phyloP scores from a whole-genome alignment of 257 asterid species.

The Dorcoceras hygrometricum region DNA sequence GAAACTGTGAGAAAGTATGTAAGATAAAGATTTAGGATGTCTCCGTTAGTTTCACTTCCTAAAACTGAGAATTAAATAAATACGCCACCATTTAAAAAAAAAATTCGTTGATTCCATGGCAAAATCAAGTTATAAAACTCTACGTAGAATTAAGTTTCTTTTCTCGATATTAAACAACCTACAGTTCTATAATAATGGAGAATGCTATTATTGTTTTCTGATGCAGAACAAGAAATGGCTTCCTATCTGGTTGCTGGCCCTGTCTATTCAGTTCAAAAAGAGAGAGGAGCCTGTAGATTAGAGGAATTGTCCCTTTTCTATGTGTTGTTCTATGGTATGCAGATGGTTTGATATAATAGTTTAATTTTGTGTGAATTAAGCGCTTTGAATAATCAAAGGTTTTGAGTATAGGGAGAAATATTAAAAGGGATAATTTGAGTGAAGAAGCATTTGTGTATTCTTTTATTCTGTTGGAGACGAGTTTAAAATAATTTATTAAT shows the following conservation, averaged over 20 bases:
- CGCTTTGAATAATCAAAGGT: not conserved
- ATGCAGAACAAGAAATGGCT: conserved; percentile 51
- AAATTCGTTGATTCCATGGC: not conserved
- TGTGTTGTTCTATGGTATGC: not conserved
- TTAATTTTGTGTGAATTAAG: not conserved
- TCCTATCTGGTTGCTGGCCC: conserved; percentile 35
- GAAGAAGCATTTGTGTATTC: conserved; percentile 14
- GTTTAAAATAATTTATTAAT: not conserved
- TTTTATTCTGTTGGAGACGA: not conserved
- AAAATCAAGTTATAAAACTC: not conserved
- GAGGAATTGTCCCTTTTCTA: conserved; percentile 10
- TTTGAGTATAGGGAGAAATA: not conserved
- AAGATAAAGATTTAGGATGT: no score
- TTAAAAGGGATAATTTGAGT: not conserved
- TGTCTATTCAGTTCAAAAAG: conserved; percentile 31
- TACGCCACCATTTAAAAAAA: not conserved
- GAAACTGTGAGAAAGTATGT: not conserved
- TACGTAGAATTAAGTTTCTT: not conserved
- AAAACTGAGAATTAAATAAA: not conserved
- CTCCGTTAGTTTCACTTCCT: not conserved
- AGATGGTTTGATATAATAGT: not conserved
- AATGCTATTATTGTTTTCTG: not conserved
- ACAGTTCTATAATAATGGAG: not conserved
- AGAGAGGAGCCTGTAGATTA: conserved; percentile 30
- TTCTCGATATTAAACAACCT: no score